Evolutionary conservation across 257 asterid genomes (phyloP).

Genomic region (Ilex asprella): DNA sequence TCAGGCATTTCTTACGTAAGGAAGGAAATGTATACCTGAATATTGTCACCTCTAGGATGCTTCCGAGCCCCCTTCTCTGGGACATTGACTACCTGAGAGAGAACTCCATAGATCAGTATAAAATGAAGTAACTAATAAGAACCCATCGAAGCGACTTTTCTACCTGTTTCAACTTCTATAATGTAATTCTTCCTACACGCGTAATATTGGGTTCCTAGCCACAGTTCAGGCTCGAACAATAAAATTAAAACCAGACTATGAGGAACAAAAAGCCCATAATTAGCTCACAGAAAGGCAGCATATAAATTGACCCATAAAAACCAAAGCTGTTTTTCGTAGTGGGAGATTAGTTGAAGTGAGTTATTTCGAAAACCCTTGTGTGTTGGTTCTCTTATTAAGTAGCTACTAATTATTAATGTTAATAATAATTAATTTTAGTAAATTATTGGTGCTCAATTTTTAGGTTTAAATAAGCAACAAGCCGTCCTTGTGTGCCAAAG

Average conservation of each 20-base stretch:
- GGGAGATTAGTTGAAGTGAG: too few relatives aligned
- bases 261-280: too few relatives aligned
- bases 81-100: conserved; percentile 86
- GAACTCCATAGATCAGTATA: conserved; percentile 12
- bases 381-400: too few relatives aligned
- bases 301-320: too few relatives aligned
- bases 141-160: not conserved
- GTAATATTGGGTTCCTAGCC: not conserved
- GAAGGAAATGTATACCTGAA: conserved; percentile 53
- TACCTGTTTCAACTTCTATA: not conserved
- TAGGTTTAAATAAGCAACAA: too few relatives aligned
- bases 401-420: too few relatives aligned
- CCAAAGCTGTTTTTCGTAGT: too few relatives aligned
- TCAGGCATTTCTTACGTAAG: not conserved
- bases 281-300: not conserved
- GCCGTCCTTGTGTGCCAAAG: too few relatives aligned
- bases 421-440: too few relatives aligned
- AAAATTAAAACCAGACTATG: not conserved
- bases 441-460: too few relatives aligned
- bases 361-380: too few relatives aligned
- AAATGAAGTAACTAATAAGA: not conserved
- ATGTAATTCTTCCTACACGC: not conserved
- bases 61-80: conserved; percentile 99
- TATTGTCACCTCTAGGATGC: conserved; percentile 99
- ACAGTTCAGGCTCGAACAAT: not conserved